Percentiles rank a stretch among this genome's conserved stretches.
phyloP scores from a whole-genome alignment of 768 basidiomycete genomes.

The Tubosaeta sp. region DNA sequence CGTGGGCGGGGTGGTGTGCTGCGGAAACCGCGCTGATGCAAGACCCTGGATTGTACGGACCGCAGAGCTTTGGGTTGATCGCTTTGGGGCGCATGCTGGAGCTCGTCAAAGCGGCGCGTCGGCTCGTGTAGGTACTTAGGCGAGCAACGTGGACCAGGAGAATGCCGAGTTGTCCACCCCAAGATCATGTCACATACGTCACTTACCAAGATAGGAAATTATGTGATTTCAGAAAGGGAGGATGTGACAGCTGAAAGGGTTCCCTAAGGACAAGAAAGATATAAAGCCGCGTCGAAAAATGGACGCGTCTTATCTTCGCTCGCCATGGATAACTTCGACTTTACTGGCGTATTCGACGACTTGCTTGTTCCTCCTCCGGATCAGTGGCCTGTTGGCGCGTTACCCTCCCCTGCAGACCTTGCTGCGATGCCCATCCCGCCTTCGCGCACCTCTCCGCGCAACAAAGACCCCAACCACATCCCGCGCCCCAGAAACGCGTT shows the following conservation, averaged over 20 bases:
- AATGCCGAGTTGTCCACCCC: conserved; percentile 10
- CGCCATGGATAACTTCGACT: conserved; percentile 20
- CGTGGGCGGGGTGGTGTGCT: conserved; percentile 43
- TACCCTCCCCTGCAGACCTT: conserved; percentile 18
- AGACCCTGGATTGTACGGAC: conserved; percentile 32
- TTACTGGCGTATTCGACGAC: neutral
- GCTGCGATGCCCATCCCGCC: conserved; percentile 29
- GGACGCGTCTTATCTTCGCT: neutral
- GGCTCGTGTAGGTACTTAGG: neutral
- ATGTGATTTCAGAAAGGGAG: conserved; percentile 30
- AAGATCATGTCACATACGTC: conserved; percentile 2
- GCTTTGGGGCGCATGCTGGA: conserved; percentile 42
- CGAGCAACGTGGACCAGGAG: conserved; percentile 23
- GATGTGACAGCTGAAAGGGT: conserved; percentile 28
- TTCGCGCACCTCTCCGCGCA: conserved; percentile 25
- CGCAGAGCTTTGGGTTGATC: conserved; percentile 44
- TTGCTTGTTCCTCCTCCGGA: conserved; percentile 12
- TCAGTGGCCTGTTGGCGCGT: conserved; percentile 19
- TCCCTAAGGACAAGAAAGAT: conserved; percentile 6
- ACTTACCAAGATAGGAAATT: conserved; percentile 6
- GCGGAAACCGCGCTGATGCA: conserved; percentile 29
- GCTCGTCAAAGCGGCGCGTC: conserved; percentile 27
- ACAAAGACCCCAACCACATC: conserved; percentile 38
- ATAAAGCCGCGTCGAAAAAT: conserved; percentile 22
- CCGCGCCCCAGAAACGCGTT: conserved; percentile 41